These are phyloP conservation scores for Lanmaoa pseudosensibilis DNA, from an alignment of 768 basidiomycete genomes.

Conservation along the genomic window DNA sequence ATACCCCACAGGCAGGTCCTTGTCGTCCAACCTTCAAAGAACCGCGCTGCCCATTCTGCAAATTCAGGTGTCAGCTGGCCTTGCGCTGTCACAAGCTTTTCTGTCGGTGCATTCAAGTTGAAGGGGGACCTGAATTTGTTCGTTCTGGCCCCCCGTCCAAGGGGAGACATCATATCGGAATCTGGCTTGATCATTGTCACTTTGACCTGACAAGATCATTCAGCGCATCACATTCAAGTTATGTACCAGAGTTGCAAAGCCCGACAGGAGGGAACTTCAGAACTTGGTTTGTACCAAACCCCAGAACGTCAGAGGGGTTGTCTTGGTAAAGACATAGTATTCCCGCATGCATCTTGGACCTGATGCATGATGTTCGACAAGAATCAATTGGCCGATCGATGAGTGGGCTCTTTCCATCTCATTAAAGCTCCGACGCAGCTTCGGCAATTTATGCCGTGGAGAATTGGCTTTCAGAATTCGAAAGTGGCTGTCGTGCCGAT, in stretches of 20 bases:
- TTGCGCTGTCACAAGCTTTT: not conserved
- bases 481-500: not conserved
- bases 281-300: not conserved
- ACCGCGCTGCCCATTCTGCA: not conserved
- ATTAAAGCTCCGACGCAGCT: not conserved
- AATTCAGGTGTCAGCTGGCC: constrained; percentile 4
- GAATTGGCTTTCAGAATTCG: not conserved
- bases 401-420: not conserved
- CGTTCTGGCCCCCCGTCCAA: not conserved
- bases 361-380: not conserved
- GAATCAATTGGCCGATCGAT: not conserved
- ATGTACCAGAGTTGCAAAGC: not conserved
- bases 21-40: not conserved
- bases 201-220: not conserved
- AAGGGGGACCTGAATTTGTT: not conserved
- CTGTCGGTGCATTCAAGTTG: not conserved
- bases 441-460: not conserved
- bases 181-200: not conserved
- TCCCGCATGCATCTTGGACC: not conserved
- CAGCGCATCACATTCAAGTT: not conserved
- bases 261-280: not conserved
- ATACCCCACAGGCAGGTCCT: not conserved
- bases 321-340: not conserved
- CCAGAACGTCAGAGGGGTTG: not conserved
- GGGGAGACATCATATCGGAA: not conserved